Evolutionary conservation across 495 filamentous ascomycete genomes (phyloP).

Genomic region (Talaromyces trachyspermus): DNA sequence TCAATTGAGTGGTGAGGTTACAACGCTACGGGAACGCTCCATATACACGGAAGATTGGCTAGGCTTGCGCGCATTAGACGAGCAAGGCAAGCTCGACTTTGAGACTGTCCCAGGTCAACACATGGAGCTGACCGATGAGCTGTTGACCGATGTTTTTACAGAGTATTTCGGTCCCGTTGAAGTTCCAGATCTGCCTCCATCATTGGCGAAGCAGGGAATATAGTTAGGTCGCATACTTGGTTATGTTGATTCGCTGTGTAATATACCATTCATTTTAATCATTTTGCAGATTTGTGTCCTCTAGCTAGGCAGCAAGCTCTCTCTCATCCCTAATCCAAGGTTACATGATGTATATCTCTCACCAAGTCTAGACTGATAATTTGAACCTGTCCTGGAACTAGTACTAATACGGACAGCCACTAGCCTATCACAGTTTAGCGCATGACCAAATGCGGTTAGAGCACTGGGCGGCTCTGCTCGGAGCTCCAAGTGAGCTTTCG

Average conservation of each 20-base stretch:
- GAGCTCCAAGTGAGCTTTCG: too few relatives aligned
- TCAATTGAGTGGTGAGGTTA: slow-evolving; percentile 52
- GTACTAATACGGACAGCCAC: too few relatives aligned
- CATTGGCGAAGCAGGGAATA: neutral
- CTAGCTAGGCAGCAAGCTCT: too few relatives aligned
- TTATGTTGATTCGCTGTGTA: neutral
- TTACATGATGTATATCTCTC: too few relatives aligned
- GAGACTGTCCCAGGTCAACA: slow-evolving; percentile 61
- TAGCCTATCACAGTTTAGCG: too few relatives aligned
- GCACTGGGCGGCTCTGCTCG: too few relatives aligned
- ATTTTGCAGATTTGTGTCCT: too few relatives aligned
- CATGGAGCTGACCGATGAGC: slow-evolving; percentile 69
- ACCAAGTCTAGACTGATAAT: too few relatives aligned
- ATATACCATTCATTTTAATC: neutral
- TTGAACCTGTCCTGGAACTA: too few relatives aligned
- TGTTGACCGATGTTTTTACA: slow-evolving; percentile 58
- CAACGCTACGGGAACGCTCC: slow-evolving; percentile 57
- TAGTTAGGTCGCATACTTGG: neutral
- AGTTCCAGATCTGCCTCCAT: neutral
- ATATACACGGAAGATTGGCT: slow-evolving; percentile 94
- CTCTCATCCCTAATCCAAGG: too few relatives aligned
- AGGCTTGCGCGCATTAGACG: slow-evolving; percentile 73
- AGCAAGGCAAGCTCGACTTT: slow-evolving; percentile 73
- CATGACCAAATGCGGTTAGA: too few relatives aligned
- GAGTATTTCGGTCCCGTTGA: slow-evolving; percentile 55